Evolutionary conservation across 257 asterid species (phyloP).

Genomic region (Fraxinus americana): DNA sequence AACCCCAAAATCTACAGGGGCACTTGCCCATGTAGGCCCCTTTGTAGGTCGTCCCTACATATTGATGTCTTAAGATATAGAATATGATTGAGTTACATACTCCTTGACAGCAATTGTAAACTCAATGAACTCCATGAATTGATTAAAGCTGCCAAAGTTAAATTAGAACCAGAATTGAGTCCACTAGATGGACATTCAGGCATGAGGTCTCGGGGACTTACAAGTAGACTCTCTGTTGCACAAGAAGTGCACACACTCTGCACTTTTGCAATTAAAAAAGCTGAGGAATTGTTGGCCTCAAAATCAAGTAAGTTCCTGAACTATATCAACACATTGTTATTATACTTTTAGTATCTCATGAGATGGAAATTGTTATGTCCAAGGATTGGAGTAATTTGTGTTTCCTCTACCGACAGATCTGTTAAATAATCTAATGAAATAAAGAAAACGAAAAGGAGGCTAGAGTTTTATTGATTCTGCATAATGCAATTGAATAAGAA

Average conservation of each 20-base stretch:
- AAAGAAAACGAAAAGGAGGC: too few relatives aligned
- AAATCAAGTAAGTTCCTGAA: slow-evolving; percentile 35
- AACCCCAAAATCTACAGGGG: too few relatives aligned
- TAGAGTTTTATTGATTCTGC: too few relatives aligned
- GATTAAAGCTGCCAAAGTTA: slow-evolving; percentile 67
- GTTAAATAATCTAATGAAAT: too few relatives aligned
- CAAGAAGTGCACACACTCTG: slow-evolving; percentile 70
- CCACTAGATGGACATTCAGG: slow-evolving; percentile 77
- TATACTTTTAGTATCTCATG: too few relatives aligned
- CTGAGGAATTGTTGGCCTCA: slow-evolving; percentile 59
- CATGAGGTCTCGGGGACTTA: slow-evolving; percentile 82
- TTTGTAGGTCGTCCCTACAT: too few relatives aligned
- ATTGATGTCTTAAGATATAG: slow-evolving; percentile 51
- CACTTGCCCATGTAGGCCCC: too few relatives aligned
- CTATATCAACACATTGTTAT: too few relatives aligned
- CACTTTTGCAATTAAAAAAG: slow-evolving; percentile 76
- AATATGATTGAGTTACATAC: slow-evolving; percentile 74
- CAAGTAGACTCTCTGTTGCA: slow-evolving; percentile 76
- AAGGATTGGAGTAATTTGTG: too few relatives aligned
- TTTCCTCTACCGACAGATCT: too few relatives aligned
- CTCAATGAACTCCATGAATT: slow-evolving; percentile 73
- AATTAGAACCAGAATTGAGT: slow-evolving; percentile 86
- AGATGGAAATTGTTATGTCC: too few relatives aligned
- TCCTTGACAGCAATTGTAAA: slow-evolving; percentile 71
- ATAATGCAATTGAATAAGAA: too few relatives aligned